A percentile compares a stretch with the other conserved stretches of the same genome.
Evolutionary conservation across 805 yeast species (phyloP).

Genomic region (Grigorovia yakushimaensis): DNA sequence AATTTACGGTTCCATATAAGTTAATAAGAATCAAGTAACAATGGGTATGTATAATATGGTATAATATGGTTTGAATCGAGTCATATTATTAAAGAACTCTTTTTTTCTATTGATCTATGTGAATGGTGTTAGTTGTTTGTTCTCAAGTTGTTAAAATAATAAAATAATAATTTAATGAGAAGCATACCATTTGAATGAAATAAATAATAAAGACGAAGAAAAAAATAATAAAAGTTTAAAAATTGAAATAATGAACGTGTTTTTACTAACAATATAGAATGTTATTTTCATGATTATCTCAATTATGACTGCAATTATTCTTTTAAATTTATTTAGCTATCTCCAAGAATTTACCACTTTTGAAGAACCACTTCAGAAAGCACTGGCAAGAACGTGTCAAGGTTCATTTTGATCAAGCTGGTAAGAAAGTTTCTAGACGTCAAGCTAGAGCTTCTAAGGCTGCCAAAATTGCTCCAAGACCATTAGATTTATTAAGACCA

Average conservation of each 20-base stretch:
- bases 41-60: conserved; percentile 31
- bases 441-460: conserved; percentile 88
- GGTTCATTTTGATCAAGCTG: conserved; percentile 99
- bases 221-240: background rate
- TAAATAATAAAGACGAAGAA: background rate
- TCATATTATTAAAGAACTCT: background rate
- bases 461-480: conserved; percentile 94
- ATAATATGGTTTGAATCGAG: background rate
- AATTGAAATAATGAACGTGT: background rate
- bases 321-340: conserved; percentile 51
- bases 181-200: no score
- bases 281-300: background rate
- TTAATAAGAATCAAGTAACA: conserved; percentile 29
- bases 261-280: conserved; percentile 1
- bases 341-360: conserved; percentile 96
- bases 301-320: no score
- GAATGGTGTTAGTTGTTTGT: background rate
- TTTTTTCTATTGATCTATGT: background rate
- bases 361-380: conserved; percentile 99
- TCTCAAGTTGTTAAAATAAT: background rate
- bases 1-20: background rate
- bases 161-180: no score
- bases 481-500: conserved; percentile 93
- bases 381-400: conserved; percentile 99
- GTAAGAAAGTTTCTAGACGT: conserved; percentile 97